Conservation (phyloP, 1,284 basidiomycete species). For the Cryptococcus sp. region DNA sequence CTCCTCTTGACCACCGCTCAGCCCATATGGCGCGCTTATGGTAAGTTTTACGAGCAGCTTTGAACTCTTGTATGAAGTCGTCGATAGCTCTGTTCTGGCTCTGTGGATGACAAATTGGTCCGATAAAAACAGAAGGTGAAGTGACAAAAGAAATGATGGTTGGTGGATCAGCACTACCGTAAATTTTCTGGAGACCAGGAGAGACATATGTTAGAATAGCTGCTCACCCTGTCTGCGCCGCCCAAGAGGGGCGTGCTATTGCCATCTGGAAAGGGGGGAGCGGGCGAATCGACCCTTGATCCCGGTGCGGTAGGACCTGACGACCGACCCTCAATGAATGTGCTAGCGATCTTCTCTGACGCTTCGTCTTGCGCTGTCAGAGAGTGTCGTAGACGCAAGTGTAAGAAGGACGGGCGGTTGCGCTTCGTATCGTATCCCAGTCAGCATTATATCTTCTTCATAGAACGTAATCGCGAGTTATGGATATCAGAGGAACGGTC, state of each 20-base stretch:
- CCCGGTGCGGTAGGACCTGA: conserved; percentile 25
- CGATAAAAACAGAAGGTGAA: no score
- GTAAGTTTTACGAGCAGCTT: conserved; percentile 77
- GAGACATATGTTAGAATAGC: no score
- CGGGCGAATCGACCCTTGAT: conserved; percentile 51
- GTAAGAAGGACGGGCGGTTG: conserved; percentile 78
- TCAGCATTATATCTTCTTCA: background rate
- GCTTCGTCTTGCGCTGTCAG: conserved; percentile 83
- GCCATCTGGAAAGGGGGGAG: conserved; percentile 24
- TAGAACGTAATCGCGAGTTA: background rate
- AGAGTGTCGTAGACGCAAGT: conserved; percentile 79
- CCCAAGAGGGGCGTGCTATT: conserved; percentile 5
- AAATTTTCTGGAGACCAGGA: no score
- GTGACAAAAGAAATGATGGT: no score
- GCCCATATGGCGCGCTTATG: conserved; percentile 88
- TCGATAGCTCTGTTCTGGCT: conserved; percentile 60
- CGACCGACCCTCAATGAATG: conserved; percentile 68
- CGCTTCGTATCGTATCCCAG: conserved; percentile 59
- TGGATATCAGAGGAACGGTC: background rate
- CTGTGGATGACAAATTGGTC: conserved; percentile 3
- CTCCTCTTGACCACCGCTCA: conserved; percentile 77
- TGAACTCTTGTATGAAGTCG: conserved; percentile 83
- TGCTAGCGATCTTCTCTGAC: conserved; percentile 75
- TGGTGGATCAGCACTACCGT: no score
- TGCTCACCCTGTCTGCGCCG: background rate